These are phyloP conservation scores for Hypoxylon rubiginosum DNA, from an alignment of 2,329 filamentous ascomycete species.

Conservation along the genomic window DNA sequence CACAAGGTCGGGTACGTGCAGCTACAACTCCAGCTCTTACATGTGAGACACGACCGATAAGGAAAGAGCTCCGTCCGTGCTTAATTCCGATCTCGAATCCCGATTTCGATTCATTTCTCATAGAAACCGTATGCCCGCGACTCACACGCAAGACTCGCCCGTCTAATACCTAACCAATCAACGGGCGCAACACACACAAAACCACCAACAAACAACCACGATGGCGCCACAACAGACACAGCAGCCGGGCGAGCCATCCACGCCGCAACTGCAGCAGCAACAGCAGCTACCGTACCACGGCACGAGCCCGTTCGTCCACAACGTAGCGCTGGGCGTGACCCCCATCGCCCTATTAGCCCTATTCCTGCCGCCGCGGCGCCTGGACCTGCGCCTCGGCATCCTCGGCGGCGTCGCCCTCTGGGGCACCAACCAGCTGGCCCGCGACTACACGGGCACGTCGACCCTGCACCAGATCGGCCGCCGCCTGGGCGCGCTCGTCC, in stretches of 20 bases:
- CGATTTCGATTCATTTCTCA: neutral
- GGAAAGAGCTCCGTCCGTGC: neutral
- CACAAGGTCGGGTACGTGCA: neutral
- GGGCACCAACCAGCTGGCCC: constrained; percentile 67
- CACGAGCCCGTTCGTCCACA: constrained; percentile 59
- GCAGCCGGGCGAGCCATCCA: constrained; percentile 31
- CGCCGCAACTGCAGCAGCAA: too few relatives aligned
- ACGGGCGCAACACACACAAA: neutral
- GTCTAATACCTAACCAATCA: constrained; percentile 11
- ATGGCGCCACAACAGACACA: constrained; percentile 25
- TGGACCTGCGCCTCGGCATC: constrained; percentile 65
- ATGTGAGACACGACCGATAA: neutral
- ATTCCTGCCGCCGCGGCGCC: constrained; percentile 64
- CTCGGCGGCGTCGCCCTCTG: constrained; percentile 65
- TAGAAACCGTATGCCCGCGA: constrained; percentile 4
- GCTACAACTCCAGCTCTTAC: neutral
- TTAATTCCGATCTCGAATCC: neutral
- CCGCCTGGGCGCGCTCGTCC: constrained; percentile 63
- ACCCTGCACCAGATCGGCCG: constrained; percentile 62
- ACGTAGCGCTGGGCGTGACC: constrained; percentile 62
- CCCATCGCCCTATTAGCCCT: constrained; percentile 63
- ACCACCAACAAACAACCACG: neutral
- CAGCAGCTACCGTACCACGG: constrained; percentile 16
- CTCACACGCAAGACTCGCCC: constrained; percentile 1
- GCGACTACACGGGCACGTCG: constrained; percentile 69